A percentile compares a stretch with the other conserved stretches of the same genome.
Conservation (phyloP, 2,329 filamentous ascomycete genomes). For the Diaporthe aspalathi region DNA sequence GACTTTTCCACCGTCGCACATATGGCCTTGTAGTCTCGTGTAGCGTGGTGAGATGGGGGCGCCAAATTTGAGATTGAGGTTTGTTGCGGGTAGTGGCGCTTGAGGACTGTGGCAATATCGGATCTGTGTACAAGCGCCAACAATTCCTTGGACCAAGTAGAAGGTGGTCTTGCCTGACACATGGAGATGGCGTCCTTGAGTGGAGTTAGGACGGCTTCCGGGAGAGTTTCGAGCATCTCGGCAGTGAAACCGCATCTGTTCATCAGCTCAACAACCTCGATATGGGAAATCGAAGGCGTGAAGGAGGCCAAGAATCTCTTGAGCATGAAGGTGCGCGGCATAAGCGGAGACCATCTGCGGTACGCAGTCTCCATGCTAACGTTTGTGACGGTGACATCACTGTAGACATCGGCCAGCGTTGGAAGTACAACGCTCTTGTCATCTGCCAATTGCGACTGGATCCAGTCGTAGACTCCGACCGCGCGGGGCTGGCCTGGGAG, state of each 20-base stretch:
- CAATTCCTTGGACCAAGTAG: slow-evolving; percentile 77
- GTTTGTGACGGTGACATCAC: slow-evolving; percentile 51
- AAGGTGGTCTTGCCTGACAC: slow-evolving; percentile 85
- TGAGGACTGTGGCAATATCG: slow-evolving; percentile 78
- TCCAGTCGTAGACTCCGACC: slow-evolving; percentile 63
- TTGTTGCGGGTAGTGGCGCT: slow-evolving; percentile 58
- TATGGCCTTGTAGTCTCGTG: slow-evolving; percentile 82
- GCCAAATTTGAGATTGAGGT: slow-evolving; percentile 55
- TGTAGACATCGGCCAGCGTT: slow-evolving; percentile 59
- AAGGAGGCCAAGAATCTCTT: slow-evolving; percentile 73
- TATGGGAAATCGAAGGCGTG: slow-evolving; percentile 60
- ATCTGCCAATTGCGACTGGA: slow-evolving; percentile 59
- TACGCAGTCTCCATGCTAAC: slow-evolving; percentile 51
- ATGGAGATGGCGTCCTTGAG: slow-evolving; percentile 86
- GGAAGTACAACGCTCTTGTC: slow-evolving; percentile 52
- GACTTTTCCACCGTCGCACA: slow-evolving; percentile 33
- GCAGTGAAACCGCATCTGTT: slow-evolving; percentile 74
- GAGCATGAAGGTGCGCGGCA: slow-evolving; percentile 78
- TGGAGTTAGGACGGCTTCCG: slow-evolving; percentile 83
- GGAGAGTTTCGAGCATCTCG: slow-evolving; percentile 81
- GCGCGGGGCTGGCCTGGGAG: slow-evolving; percentile 48
- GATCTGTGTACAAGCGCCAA: slow-evolving; percentile 83
- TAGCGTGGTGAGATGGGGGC: slow-evolving; percentile 70
- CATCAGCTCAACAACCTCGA: slow-evolving; percentile 79
- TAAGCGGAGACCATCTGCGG: slow-evolving; percentile 58